Evolutionary conservation across 2,329 filamentous ascomycete species (phyloP).

Genomic region (Aphanoascus verrucosus): DNA sequence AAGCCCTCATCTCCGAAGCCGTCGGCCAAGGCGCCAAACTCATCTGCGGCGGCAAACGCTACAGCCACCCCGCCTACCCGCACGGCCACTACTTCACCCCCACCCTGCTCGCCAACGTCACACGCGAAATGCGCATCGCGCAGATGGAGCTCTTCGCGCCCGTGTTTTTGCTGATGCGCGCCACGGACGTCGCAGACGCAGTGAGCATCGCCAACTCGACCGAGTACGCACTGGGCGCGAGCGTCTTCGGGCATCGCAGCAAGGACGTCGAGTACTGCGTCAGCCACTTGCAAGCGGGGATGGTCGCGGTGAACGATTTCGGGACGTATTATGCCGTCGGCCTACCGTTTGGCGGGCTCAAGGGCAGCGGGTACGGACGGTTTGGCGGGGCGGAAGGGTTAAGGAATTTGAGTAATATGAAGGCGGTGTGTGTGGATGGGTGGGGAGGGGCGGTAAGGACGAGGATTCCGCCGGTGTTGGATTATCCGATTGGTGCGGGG

Average conservation of each 20-base stretch:
- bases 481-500: constrained; percentile 70
- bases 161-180: constrained; percentile 74
- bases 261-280: constrained; percentile 55
- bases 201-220: constrained; percentile 75
- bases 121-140: constrained; percentile 72
- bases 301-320: constrained; percentile 95
- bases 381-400: constrained; percentile 89
- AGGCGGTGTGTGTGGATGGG: constrained; percentile 73
- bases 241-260: constrained; percentile 67
- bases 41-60: constrained; percentile 64
- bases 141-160: constrained; percentile 89
- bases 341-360: constrained; percentile 85
- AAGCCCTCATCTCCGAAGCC: constrained; percentile 65
- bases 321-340: constrained; percentile 87
- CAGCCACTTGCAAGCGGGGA: constrained; percentile 62
- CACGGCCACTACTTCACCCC: constrained; percentile 84
- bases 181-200: constrained; percentile 53
- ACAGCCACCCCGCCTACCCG: constrained; percentile 60
- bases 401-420: constrained; percentile 72
- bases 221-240: constrained; percentile 74
- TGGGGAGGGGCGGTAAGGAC: constrained; percentile 52
- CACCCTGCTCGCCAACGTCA: constrained; percentile 85
- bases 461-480: constrained; percentile 65
- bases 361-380: constrained; percentile 79
- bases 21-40: constrained; percentile 69